phyloP scores from a whole-genome alignment of 371 early-diverging fungal species.

The Actinomortierella ambigua region DNA sequence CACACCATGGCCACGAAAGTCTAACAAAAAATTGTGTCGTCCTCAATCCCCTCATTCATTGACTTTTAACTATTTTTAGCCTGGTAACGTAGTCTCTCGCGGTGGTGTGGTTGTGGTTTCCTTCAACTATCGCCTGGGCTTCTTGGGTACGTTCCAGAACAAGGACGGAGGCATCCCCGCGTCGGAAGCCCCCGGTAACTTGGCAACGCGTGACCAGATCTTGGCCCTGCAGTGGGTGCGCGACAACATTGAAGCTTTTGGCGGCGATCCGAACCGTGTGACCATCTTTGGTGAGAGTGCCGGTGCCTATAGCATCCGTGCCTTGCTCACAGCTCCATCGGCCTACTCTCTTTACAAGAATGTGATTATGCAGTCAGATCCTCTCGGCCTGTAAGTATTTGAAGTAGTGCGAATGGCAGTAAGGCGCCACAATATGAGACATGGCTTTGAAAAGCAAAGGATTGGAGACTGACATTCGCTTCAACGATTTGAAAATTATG shows the following conservation, averaged over 20 bases:
- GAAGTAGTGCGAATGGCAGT: too few species aligned
- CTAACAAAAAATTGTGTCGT: too few species aligned
- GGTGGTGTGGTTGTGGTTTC: conserved; percentile 40
- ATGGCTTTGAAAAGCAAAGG: too few species aligned
- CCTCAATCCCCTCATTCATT: too few species aligned
- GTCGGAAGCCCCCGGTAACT: conserved; percentile 19
- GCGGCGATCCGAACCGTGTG: conserved; percentile 49
- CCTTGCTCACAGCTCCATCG: conserved; percentile 19
- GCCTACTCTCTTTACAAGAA: conserved; percentile 31
- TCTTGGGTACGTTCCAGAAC: conserved; percentile 48
- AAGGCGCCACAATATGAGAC: too few species aligned
- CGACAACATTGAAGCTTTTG: conserved; percentile 51
- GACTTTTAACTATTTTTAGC: conserved; percentile 7
- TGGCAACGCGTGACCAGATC: conserved; percentile 24
- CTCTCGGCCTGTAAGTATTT: conserved; percentile 24
- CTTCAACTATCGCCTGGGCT: conserved; percentile 50
- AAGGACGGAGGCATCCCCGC: conserved; percentile 10
- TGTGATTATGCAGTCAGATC: conserved; percentile 27
- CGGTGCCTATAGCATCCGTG: conserved; percentile 48
- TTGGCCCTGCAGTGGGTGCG: conserved; percentile 53
- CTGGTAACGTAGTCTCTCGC: conserved; percentile 39
- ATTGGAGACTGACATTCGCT: too few species aligned
- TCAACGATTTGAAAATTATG: too few species aligned
- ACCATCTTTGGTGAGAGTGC: conserved; percentile 55
- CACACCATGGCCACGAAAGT: too few species aligned